These are phyloP conservation scores for Lipomyces kockii DNA, from an alignment of 805 yeast genomes.

Conservation along the genomic window DNA sequence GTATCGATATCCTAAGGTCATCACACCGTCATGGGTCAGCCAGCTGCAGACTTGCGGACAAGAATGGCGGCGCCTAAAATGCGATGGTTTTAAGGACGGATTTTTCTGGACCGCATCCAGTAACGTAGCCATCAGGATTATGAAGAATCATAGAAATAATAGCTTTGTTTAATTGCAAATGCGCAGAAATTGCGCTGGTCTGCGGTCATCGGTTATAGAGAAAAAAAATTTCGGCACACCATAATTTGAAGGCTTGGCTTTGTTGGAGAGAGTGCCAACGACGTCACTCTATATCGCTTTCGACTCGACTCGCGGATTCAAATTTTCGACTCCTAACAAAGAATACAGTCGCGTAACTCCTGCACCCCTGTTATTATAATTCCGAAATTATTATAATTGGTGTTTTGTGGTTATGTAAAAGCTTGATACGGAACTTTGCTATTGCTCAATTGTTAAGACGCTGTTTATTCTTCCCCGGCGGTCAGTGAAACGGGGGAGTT, in stretches of 20 bases:
- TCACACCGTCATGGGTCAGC: slow-evolving; percentile 39
- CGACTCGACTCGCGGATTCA: not conserved
- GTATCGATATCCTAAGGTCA: slow-evolving; percentile 38
- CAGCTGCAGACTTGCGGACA: slow-evolving; percentile 17
- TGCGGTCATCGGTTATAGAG: slow-evolving; percentile 1
- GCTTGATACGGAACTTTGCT: not conserved
- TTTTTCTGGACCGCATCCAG: slow-evolving; percentile 21
- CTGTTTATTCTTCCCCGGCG: not conserved
- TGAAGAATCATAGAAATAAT: not conserved
- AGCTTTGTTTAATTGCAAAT: not conserved
- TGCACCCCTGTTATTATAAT: not conserved
- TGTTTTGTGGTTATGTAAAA: not conserved
- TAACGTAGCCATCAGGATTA: not conserved
- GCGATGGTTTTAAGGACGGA: slow-evolving; percentile 39
- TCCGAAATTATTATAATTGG: not conserved
- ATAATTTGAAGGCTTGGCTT: not conserved
- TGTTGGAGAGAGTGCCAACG: not conserved
- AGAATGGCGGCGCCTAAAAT: slow-evolving; percentile 33
- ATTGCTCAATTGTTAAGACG: not conserved
- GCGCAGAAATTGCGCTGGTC: slow-evolving; percentile 1
- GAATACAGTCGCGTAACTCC: not conserved
- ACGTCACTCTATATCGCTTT: not conserved
- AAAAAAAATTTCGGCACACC: not conserved
- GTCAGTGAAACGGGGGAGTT: no score
- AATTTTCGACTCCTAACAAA: not conserved